Percentiles rank a stretch among this genome's conserved stretches.
Conservation (phyloP, 179 eudicot species). For the Beta macrorhiza region DNA sequence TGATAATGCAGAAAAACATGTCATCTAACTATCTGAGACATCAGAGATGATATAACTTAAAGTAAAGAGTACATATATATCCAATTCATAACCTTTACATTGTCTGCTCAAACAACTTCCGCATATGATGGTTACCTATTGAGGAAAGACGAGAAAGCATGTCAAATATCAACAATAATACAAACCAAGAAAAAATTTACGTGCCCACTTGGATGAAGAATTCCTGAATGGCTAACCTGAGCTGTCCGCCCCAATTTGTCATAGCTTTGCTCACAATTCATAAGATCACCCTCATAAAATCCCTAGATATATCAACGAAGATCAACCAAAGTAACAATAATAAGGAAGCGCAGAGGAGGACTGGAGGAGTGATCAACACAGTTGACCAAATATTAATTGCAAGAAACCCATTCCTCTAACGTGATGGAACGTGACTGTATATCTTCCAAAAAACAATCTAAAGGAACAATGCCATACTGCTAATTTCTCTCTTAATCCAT, state of each 20-base stretch:
- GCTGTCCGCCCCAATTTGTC: constrained; percentile 91
- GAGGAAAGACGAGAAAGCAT: not conserved
- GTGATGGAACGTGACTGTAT: not conserved
- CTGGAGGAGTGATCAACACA: not conserved
- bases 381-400: not conserved
- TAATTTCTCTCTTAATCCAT: not conserved
- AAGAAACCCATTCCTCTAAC: not conserved
- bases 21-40: constrained; percentile 10
- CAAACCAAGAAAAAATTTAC: not conserved
- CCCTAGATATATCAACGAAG: constrained; percentile 34
- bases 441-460: not conserved
- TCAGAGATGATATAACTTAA: not conserved
- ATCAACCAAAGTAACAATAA: not conserved
- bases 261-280: constrained; percentile 67
- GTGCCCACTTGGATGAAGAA: not conserved
- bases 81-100: constrained; percentile 61
- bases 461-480: not conserved
- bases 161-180: constrained; percentile 2
- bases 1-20: constrained; percentile 4
- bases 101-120: constrained; percentile 63
- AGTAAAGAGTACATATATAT: not conserved
- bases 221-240: constrained; percentile 51
- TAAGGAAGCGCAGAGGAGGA: not conserved
- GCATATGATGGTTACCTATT: constrained; percentile 78
- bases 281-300: constrained; percentile 70